phyloP scores from a whole-genome alignment of 2,329 filamentous ascomycete genomes.

The Pestalotiopsis sp. region DNA sequence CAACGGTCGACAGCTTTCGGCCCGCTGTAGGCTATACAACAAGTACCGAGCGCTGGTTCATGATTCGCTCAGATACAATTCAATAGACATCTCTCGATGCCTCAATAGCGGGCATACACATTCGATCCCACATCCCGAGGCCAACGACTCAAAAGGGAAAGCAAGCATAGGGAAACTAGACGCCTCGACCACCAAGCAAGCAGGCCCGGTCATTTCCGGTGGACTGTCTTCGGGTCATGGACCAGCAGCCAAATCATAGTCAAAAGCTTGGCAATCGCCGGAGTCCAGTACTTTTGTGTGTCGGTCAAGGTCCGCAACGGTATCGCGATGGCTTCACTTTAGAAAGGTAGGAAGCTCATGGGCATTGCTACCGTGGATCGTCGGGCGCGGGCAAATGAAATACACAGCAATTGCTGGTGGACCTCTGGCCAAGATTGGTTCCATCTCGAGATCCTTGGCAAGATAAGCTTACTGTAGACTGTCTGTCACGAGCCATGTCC shows the following conservation, averaged over 20 bases:
- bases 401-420: neutral
- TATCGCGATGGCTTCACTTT: neutral
- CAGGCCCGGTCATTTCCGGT: neutral
- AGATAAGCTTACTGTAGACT: neutral
- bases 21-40: neutral
- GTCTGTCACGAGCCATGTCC: neutral
- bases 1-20: neutral
- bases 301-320: neutral
- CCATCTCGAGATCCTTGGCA: neutral
- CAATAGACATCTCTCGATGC: neutral
- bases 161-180: neutral
- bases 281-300: neutral
- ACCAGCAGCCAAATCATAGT: neutral
- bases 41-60: neutral
- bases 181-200: neutral
- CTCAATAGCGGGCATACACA: neutral
- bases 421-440: neutral
- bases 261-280: neutral
- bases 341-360: neutral
- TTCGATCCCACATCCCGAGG: neutral
- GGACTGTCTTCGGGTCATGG: neutral
- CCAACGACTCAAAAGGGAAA: neutral
- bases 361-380: neutral
- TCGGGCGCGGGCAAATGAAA: neutral
- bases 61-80: neutral